These are phyloP conservation scores for Raffaelea arxii DNA, from an alignment of 2,329 filamentous ascomycete genomes.

Conservation along the genomic window DNA sequence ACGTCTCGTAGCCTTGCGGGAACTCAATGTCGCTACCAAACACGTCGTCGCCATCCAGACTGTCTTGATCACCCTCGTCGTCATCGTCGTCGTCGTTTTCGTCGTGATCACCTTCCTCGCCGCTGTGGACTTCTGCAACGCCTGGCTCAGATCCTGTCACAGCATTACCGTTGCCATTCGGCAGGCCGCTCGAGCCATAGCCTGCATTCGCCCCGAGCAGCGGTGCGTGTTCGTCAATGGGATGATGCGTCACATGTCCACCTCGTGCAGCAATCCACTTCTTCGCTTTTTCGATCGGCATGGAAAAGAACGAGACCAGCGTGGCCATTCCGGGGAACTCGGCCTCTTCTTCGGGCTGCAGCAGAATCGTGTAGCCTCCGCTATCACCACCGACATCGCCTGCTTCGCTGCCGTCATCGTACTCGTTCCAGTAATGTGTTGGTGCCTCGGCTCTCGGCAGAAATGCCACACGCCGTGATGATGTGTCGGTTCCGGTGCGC, in stretches of 20 bases:
- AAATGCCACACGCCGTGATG: conserved; percentile 2
- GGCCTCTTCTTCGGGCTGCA: conserved; percentile 56
- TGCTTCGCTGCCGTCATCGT: conserved; percentile 67
- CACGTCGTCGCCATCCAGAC: conserved; percentile 31
- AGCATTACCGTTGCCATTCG: not conserved
- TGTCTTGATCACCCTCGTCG: conserved; percentile 21
- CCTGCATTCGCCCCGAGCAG: conserved; percentile 17
- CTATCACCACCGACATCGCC: conserved; percentile 44
- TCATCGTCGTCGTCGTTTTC: conserved; percentile 18
- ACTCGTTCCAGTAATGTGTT: conserved; percentile 72
- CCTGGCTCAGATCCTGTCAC: no score
- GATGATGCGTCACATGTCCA: not conserved
- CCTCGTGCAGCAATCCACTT: conserved; percentile 33
- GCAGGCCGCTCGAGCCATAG: conserved; percentile 11
- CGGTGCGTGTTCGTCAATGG: conserved; percentile 16
- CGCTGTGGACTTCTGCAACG: conserved; percentile 14
- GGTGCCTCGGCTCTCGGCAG: conserved; percentile 13
- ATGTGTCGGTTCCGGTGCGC: not conserved
- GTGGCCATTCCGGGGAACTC: conserved; percentile 55
- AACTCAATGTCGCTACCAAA: conserved; percentile 31
- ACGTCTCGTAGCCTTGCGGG: conserved; percentile 40
- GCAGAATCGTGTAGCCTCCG: conserved; percentile 61
- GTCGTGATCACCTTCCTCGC: conserved; percentile 9
- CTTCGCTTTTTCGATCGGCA: conserved; percentile 41
- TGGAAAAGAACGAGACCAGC: conserved; percentile 40